A percentile compares a stretch with the other conserved stretches of the same genome.
Conservation (phyloP, 1,139 yeast species). For the Pneumocystis sp. region DNA sequence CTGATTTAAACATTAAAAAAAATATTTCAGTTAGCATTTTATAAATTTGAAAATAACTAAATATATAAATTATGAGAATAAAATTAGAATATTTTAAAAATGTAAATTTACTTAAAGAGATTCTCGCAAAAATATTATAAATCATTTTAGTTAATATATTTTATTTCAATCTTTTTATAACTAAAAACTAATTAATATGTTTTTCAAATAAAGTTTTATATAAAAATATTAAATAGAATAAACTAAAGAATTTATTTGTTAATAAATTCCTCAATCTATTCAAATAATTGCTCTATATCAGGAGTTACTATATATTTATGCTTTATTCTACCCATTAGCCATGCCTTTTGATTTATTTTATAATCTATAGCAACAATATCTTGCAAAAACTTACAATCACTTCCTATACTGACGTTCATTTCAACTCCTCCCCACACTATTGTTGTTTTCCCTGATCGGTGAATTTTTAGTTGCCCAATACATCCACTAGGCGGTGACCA, state of each 20-base stretch:
- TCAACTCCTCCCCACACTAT: constrained; percentile 56
- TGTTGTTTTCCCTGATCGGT: constrained; percentile 65
- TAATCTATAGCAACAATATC: constrained; percentile 52
- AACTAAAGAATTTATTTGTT: background rate
- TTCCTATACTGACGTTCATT: constrained; percentile 63
- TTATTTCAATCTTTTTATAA: too few relatives aligned
- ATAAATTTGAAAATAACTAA: too few relatives aligned
- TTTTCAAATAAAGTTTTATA: too few relatives aligned
- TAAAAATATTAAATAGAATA: too few relatives aligned
- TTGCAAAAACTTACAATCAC: constrained; percentile 56
- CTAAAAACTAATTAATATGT: too few relatives aligned
- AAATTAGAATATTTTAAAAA: too few relatives aligned
- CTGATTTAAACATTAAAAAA: too few relatives aligned
- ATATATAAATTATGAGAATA: too few relatives aligned
- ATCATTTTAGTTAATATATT: too few relatives aligned
- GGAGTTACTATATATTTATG: constrained; percentile 46
- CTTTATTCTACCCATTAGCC: constrained; percentile 47
- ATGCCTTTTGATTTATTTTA: constrained; percentile 32
- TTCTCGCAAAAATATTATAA: too few relatives aligned
- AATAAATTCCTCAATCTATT: background rate
- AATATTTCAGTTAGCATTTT: too few relatives aligned
- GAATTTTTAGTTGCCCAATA: constrained; percentile 59
- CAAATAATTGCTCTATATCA: constrained; percentile 16
- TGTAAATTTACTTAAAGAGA: too few relatives aligned
- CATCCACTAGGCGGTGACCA: constrained; percentile 33